Conservation (phyloP, 2,329 filamentous ascomycete genomes). For the Aspergillus fijiensis region DNA sequence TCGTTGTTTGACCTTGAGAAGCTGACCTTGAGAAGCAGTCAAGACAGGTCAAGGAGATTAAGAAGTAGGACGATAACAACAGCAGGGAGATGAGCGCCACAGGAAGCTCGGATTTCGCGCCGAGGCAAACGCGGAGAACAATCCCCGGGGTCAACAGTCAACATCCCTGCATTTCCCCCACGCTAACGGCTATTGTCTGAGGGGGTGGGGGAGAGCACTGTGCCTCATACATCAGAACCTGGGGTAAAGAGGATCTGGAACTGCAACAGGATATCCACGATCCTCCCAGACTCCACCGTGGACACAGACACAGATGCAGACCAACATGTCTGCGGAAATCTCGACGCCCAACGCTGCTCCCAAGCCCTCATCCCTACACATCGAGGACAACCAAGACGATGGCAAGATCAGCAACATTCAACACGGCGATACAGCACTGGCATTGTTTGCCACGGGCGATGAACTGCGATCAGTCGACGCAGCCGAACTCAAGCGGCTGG, state of each 20-base stretch:
- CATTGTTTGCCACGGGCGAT: not conserved
- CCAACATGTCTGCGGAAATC: not conserved
- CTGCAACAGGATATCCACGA: not conserved
- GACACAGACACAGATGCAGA: not conserved
- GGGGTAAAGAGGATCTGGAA: not conserved
- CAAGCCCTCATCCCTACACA: not conserved
- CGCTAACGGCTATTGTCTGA: not conserved
- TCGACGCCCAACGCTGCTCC: not conserved
- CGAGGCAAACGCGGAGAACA: slow-evolving; percentile 5
- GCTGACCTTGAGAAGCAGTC: no score
- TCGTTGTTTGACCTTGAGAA: no score
- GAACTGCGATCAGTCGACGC: not conserved
- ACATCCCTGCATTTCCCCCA: slow-evolving; percentile 1
- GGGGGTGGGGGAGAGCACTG: not conserved
- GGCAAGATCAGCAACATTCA: not conserved
- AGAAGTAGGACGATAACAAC: not conserved
- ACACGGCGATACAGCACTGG: slow-evolving; percentile 4
- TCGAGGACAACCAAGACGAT: not conserved
- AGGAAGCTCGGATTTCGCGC: slow-evolving; percentile 1
- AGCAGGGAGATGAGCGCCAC: not conserved
- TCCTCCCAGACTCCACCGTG: not conserved
- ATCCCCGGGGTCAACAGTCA: not conserved
- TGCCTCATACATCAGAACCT: not conserved
- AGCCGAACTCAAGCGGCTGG: not conserved
- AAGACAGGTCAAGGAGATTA: no score